Base-by-base conservation (phyloP, 441 rosid genomes). In the Biscutella laevigata region DNA sequence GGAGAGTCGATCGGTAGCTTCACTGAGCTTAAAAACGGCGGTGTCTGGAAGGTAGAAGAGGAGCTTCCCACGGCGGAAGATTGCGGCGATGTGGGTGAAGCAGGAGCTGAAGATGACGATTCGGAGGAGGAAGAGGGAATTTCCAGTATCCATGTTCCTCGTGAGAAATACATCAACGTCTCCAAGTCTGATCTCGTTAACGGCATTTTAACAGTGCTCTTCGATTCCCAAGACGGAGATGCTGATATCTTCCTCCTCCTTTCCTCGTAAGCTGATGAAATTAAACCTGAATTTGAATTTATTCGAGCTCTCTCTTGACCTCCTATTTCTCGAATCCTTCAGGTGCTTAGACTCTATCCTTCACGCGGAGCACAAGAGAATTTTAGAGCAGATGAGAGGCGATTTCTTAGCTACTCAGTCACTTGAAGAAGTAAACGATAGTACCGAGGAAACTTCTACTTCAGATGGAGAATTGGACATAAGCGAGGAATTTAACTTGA, bases 301-400 rank as follows among this genome's bases (percentile, higher is more conserved):
- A 12, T 19, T 13, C 39, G 40, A 25, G 33, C 17, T 34, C 35
- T 63, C 50, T 33, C 11, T 44, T 52, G 42, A 10, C 42, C 16
- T 43, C 45, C 16, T 47, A 40, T 27, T 36, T 61, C 64, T 34
- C 21, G 17, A 35, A 35, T 14, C 33, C 45, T 19, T 32, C 29
- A 91, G 98, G 67, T 80, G 82, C 40, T 73, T 91, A 71, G 96
- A 91, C 59, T 81, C 95, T 5, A 82, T 91, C 59, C 79, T 91
- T 63, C 92, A 87, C 57, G 98, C 91, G 1, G 96, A 91, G 68
- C 95, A 91, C 62, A 91, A 83, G 72, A 58, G 50, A 65, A 60
- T 87, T 69, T 59, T 91, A 39, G 98, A 91, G 69, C 84, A 77
- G 34, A 84, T 85, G 96, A 75, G 96, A 65, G 56, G 65, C 3